phyloP scores from a whole-genome alignment of 75 land plant genomes.

The Sequoia sempervirens region DNA sequence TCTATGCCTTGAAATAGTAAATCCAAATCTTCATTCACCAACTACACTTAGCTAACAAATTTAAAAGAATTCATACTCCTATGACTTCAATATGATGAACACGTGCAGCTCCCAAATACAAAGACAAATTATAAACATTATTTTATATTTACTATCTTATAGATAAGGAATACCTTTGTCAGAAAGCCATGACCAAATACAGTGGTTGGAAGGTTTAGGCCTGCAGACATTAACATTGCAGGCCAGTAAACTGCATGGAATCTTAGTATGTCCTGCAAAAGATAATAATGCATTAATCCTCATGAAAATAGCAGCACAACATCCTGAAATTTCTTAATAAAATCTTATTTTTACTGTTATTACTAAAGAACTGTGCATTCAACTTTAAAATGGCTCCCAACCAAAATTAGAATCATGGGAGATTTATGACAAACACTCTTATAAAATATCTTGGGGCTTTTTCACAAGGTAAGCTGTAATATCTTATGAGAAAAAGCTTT shows the following conservation, averaged over 20 bases:
- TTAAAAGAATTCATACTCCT: background rate
- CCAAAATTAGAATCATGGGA: background rate
- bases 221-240: slow-evolving; percentile 97
- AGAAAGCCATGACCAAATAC: slow-evolving; percentile 99
- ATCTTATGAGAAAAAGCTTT: background rate
- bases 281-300: slow-evolving; percentile 1
- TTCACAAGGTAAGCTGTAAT: background rate
- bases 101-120: background rate
- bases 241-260: slow-evolving; percentile 99
- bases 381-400: background rate
- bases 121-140: background rate
- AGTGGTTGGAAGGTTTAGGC: slow-evolving; percentile 67
- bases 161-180: slow-evolving; percentile 71
- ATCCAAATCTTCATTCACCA: background rate
- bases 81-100: background rate
- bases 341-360: background rate
- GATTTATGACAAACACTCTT: background rate
- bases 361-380: background rate
- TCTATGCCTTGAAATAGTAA: background rate
- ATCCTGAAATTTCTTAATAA: background rate
- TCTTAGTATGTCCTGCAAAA: slow-evolving; percentile 86
- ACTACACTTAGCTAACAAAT: background rate
- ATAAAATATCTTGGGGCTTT: background rate
- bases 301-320: background rate
- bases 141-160: background rate